Evolutionary conservation across 805 yeast species (phyloP).

Genomic region (Saturnispora sekii): DNA sequence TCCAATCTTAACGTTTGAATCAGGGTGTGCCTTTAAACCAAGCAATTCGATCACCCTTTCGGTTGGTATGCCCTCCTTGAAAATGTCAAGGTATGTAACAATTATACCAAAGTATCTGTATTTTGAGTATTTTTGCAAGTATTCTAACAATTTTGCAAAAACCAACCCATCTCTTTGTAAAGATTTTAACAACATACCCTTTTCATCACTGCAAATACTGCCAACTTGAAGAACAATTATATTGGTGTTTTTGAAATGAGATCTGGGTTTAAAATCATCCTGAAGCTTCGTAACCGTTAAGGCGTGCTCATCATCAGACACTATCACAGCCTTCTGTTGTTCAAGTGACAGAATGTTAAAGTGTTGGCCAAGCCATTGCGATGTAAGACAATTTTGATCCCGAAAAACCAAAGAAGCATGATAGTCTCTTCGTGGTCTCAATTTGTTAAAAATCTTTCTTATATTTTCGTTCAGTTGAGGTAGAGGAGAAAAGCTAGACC

Average conservation of each 20-base stretch:
- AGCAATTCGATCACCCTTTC: constrained; percentile 3
- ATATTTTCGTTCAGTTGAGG: background rate
- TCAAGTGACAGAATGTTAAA: constrained; percentile 7
- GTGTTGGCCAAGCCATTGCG: constrained; percentile 18
- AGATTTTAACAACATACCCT: background rate
- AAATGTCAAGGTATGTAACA: constrained; percentile 10
- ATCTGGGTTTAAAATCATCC: constrained; percentile 27
- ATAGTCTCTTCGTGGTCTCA: constrained; percentile 2
- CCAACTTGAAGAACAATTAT: constrained; percentile 48
- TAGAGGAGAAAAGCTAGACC: background rate
- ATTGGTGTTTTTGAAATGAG: constrained; percentile 31
- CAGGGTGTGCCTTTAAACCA: constrained; percentile 1
- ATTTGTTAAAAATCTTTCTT: constrained; percentile 1
- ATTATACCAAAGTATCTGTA: constrained; percentile 8
- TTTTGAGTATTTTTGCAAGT: constrained; percentile 5
- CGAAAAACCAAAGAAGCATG: constrained; percentile 28
- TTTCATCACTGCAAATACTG: constrained; percentile 14
- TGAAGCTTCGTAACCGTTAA: constrained; percentile 36
- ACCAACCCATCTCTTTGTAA: constrained; percentile 9
- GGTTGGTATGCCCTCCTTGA: background rate
- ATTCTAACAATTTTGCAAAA: constrained; percentile 6
- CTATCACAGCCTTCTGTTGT: background rate
- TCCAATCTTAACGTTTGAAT: constrained; percentile 5
- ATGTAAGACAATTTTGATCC: constrained; percentile 22
- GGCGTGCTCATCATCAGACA: background rate